Evolutionary conservation across 805 yeast species (phyloP), one percentile per base, ranked within the genome.

Genomic region (Yarrowia yakushimensis): DNA sequence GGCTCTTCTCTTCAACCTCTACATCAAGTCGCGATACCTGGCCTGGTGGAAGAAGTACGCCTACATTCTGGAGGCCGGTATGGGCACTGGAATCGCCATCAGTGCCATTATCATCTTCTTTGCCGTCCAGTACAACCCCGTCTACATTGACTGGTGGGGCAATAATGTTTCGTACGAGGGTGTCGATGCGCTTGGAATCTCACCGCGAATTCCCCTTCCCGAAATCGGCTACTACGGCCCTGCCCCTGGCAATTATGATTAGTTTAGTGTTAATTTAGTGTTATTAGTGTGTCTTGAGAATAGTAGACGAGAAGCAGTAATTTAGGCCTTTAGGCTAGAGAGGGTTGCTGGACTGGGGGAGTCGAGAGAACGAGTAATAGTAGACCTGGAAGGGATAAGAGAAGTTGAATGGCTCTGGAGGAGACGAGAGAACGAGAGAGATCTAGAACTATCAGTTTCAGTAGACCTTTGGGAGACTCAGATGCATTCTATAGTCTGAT

Each of bases 41-140:
- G 39, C 55, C 11, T 48, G 55, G 55, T 48, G 55, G 55, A 48
- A 48, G 39, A 48, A 48, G 39, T 48, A 48, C 39, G 55, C 55
- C 55, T 48, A 48, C 55, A 48, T 48, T 48, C 39, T 48, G 55
- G 55, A 48, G 39, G 55, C 55, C 10, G 55, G 55, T 4, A 48
- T 48, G 55, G 20, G 39, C 39, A 48, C 55, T 31, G 55, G 55
- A 9, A 48, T 48, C n/a, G 55, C 55, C 55, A 48, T 48, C 6
- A 22, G 22, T 3, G 55, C 55, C 55, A 48, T 48, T 9, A 48
- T 48, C 55, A 48, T 48, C 39, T 48, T 48, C 55, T 48, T 48
- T 12, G 39, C 55, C 55, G 55, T 48, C 55, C 55, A 48, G 39
- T 48, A 48, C 39, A 48, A 48, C 39, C 55, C 55, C 15, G 30